Evolutionary conservation across 805 yeast genomes (phyloP), one percentile per base, ranked within the genome.

Genomic region (Metschnikowia cerradonensis): DNA sequence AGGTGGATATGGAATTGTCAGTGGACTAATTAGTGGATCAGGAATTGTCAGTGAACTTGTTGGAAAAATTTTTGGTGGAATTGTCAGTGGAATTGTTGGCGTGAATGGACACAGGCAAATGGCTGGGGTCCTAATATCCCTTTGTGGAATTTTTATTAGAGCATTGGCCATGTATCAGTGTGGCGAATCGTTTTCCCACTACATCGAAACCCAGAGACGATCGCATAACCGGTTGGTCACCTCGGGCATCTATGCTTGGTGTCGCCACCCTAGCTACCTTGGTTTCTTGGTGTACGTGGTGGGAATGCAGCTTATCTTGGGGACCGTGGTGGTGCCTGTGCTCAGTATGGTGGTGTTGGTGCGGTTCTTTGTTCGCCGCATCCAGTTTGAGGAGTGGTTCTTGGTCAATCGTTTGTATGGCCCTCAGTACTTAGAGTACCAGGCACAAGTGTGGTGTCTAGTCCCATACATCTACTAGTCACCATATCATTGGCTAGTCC

Each of bases 211-310:
- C 11, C 31, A 45, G 5, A 30, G 49, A 10, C 5, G 14, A 22
- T 4, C 35, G 1, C 49, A 52, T 23, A 55, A 54, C 10, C 44
- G 41, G 42, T 55, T 72, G 33, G 63, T 71, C 26, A 70, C 73
- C 11, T 39, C 43, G 13, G 77, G 77, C 1, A 51, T 70, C n/a
- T 72, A 67, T 50, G 35, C 52, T 6, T 55, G 52, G 52, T 48
- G 60, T 26, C 52, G 76, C 45, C 77, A 72, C 50, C 77, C 77
- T 15, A 67, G 73, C 47, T 72, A 72, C 51, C 43, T 67, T 6
- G 77, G 77, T 37, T 72, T 70, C 51, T 64, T 67, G 53, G 45
- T 62, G n/a, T 65, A 65, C 42, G 68, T 60, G 11, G 54, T 65
- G 31, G 76, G 76, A 8, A 47, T 61, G 47, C 72, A 71, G 52